Evolutionary conservation across 441 rosid genomes (phyloP).

Genomic region (Syzygium malaccense): DNA sequence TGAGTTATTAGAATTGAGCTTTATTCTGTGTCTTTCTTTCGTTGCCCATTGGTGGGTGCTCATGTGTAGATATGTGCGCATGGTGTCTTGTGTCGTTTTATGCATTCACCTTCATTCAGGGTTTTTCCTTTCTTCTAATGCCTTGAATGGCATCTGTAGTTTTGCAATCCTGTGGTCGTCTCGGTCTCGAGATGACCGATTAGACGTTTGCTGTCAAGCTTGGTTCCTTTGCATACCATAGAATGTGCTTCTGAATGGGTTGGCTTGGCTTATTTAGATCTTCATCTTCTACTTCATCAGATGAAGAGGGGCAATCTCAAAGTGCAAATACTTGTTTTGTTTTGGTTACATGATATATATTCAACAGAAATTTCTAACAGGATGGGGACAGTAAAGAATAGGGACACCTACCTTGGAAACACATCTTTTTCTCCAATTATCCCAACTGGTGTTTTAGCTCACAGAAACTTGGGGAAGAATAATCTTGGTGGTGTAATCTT

Average conservation of each 20-base stretch:
- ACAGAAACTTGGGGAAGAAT: constrained; percentile 48
- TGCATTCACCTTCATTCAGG: no score
- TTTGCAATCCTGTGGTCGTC: not conserved
- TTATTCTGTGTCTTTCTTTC: not conserved
- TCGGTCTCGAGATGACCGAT: not conserved
- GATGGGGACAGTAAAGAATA: constrained; percentile 34
- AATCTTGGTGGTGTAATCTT: constrained; percentile 82
- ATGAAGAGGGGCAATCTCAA: not conserved
- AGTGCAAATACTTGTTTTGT: not conserved
- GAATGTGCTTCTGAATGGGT: not conserved
- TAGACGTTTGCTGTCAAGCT: not conserved
- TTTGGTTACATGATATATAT: not conserved
- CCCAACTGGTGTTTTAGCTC: not conserved
- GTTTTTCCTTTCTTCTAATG: not conserved
- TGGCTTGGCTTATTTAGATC: not conserved
- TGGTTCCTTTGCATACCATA: not conserved
- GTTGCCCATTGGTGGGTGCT: not conserved
- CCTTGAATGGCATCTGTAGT: not conserved
- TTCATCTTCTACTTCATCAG: not conserved
- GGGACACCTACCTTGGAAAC: not conserved
- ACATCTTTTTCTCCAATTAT: not conserved
- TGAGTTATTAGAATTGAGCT: not conserved
- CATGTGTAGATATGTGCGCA: rapidly evolving
- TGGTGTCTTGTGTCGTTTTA: not conserved
- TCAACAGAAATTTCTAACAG: constrained; percentile 1